Conservation (phyloP, 2,329 filamentous ascomycete genomes). For the Albifimbria verrucaria region DNA sequence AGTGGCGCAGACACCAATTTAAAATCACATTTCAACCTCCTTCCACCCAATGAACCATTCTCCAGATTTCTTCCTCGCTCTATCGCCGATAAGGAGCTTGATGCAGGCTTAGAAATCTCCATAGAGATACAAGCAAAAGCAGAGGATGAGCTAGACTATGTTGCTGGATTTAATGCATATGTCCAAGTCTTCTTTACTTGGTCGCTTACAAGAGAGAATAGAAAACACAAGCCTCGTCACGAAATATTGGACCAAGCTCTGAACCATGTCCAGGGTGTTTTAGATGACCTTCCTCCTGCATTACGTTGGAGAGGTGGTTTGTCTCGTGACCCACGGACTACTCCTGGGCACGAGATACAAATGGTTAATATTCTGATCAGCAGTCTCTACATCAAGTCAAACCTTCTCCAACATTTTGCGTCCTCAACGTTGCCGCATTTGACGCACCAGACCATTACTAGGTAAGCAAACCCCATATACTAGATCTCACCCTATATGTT, state of each 20-base stretch:
- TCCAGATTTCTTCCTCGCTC: not conserved
- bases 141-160: not conserved
- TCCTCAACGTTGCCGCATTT: not conserved
- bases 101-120: not conserved
- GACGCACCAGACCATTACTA: not conserved
- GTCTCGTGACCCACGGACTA: not conserved
- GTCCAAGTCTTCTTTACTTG: not conserved
- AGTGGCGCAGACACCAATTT: not conserved
- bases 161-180: not conserved
- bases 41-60: not conserved
- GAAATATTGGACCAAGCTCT: not conserved
- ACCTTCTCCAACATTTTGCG: not conserved
- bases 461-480: not conserved
- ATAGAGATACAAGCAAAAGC: not conserved
- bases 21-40: not conserved
- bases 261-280: not conserved
- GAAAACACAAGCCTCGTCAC: not conserved
- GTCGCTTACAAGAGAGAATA: not conserved
- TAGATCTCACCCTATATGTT: no score
- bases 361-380: not conserved
- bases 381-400: not conserved
- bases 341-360: not conserved
- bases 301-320: not conserved
- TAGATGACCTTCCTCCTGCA: not conserved
- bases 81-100: not conserved